phyloP scores from a whole-genome alignment of 1,284 basidiomycete species.

The Cutaneotrichosporon cutaneum region DNA sequence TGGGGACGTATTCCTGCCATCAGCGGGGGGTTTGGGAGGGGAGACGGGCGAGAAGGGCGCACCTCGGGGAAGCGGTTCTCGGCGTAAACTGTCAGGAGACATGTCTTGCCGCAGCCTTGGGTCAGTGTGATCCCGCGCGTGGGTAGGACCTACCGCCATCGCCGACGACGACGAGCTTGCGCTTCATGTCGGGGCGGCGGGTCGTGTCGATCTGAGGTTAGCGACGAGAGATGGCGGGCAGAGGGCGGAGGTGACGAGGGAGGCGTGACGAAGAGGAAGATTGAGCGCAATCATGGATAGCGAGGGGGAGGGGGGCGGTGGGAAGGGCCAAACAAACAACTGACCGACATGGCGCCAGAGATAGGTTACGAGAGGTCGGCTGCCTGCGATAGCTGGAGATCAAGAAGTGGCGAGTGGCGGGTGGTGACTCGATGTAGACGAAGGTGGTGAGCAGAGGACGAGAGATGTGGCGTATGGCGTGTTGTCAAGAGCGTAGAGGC shows the following conservation, averaged over 20 bases:
- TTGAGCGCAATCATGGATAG: background rate
- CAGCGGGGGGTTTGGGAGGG: background rate
- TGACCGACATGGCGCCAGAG: background rate
- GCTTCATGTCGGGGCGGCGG: conserved; percentile 71
- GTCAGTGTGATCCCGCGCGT: conserved; percentile 3
- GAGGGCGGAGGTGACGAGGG: background rate
- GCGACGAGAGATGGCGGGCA: background rate
- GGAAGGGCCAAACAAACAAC: background rate
- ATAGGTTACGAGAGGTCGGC: background rate
- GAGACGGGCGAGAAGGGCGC: background rate
- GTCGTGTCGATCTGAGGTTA: conserved; percentile 13
- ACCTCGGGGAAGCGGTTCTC: conserved; percentile 98
- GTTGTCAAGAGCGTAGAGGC: too few relatives aligned
- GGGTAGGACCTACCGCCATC: conserved; percentile 45
- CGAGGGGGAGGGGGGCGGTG: background rate
- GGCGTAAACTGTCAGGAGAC: conserved; percentile 65
- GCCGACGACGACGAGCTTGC: conserved; percentile 81
- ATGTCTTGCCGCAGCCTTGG: conserved; percentile 62
- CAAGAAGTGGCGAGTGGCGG: background rate
- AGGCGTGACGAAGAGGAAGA: too few relatives aligned
- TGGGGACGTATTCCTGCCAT: conserved; percentile 86
- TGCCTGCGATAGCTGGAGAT: too few relatives aligned
- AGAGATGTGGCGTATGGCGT: background rate
- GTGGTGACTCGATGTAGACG: background rate
- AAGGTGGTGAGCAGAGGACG: background rate